A percentile compares a stretch with the other conserved stretches of the same genome.
Evolutionary conservation across 441 rosid species (phyloP).

Genomic region (Hypseocharis bilobata): DNA sequence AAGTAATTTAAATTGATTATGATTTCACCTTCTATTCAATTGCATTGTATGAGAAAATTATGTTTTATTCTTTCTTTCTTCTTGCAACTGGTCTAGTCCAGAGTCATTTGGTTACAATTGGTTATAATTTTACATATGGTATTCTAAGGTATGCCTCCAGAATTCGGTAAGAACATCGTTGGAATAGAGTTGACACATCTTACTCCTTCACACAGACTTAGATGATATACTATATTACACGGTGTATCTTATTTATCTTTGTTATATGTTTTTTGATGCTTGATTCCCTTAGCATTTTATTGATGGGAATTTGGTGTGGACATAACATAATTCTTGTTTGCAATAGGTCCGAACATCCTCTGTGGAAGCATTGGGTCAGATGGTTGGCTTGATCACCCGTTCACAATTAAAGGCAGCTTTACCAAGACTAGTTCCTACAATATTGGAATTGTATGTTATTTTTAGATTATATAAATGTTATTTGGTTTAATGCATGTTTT

Average conservation of each 20-base stretch:
- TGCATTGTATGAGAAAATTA: not conserved
- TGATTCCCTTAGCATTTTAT: not conserved
- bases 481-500: no score
- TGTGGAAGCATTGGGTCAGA: slow-evolving; percentile 93
- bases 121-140: not conserved
- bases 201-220: not conserved
- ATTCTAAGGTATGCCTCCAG: not conserved
- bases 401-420: slow-evolving; percentile 81
- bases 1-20: not conserved
- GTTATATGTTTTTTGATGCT: not conserved
- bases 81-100: not conserved
- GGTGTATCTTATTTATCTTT: not conserved
- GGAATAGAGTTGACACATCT: not conserved
- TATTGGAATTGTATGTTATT: slow-evolving; percentile 74
- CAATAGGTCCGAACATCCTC: slow-evolving; percentile 74
- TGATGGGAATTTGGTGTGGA: not conserved
- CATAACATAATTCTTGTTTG: slow-evolving; percentile 21
- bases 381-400: slow-evolving; percentile 85
- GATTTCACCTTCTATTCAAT: not conserved
- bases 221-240: not conserved
- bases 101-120: not conserved
- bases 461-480: slow-evolving; percentile 5
- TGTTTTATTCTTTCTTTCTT: not conserved
- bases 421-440: slow-evolving; percentile 79
- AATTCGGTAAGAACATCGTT: not conserved